Base-by-base conservation (phyloP, 2,329 filamentous ascomycete genomes). In the Fusarium sp. region DNA sequence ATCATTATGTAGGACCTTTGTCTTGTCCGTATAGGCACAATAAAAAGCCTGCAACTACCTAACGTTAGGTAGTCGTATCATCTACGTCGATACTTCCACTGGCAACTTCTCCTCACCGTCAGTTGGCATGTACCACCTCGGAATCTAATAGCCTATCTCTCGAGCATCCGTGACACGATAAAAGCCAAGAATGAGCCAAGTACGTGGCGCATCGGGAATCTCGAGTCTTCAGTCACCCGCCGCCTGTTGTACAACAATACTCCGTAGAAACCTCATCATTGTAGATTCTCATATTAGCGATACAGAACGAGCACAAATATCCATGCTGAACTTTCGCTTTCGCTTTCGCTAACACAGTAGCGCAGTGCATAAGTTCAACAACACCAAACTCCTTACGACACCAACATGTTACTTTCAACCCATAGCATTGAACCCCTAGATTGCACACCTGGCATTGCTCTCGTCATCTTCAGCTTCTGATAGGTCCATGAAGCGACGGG, bases 401-500 rank as follows among this genome's bases (percentile, higher is more conserved):
- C 23, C 49, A 49, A 24, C 46, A 21, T 31, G 29, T 31, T n/a
- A n/a, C n/a, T n/a, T n/a, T n/a, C n/a, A n/a, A n/a, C n/a, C n/a
- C n/a, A n/a, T n/a, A 31, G 13, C 4, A 13, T 33, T 31, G 29
- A 16, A 8, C 31, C 31, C 13, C 29, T 31, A 31, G 29, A 33
- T 26, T 41, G 23, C 29, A 57, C 37, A 39, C 21, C 50, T 53
- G 28, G 21, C 35, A 35, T 48, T 58, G 28, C 47, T 43, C 44
- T 54, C 62, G 65, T 48, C 33, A 21, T 38, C 54, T 58, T 52
- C 24, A 38, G 23, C 12, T 26, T 31, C 38, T 57, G 57, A 70
- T 68, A 70, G 67, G 67, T 4, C 18, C 8, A 8, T 20, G 48
- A 70, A 70, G 67, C 67, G 67, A 70, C 49, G 12, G 8, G 33